Evolutionary conservation across 2,329 filamentous ascomycete species (phyloP).

Genomic region (Talaromyces marneffei): DNA sequence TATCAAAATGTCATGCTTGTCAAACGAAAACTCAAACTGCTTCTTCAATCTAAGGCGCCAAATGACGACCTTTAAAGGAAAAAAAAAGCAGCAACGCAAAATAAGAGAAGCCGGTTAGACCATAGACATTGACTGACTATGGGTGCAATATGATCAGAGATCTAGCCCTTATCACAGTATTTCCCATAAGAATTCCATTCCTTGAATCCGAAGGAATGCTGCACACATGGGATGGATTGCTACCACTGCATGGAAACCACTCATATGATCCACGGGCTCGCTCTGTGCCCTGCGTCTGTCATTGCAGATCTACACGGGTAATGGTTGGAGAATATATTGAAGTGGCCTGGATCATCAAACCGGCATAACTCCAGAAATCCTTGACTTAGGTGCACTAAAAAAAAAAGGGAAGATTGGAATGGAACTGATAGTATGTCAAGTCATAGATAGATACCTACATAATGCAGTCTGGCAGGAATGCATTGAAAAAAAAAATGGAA

Average conservation of each 20-base stretch:
- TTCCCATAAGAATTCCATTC: background rate
- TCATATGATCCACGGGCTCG: background rate
- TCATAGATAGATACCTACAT: background rate
- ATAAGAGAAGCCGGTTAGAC: background rate
- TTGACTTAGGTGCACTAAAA: background rate
- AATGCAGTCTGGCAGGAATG: conserved; percentile 5
- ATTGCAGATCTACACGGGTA: background rate
- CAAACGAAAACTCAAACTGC: background rate
- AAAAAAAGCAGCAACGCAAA: background rate
- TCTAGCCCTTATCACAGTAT: background rate
- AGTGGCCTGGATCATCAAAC: background rate
- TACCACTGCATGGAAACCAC: background rate
- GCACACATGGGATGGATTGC: background rate
- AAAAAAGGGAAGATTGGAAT: background rate
- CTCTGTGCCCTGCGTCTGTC: background rate
- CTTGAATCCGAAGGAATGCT: conserved; percentile 2
- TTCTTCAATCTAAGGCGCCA: background rate
- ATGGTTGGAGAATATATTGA: background rate
- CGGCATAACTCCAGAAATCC: background rate
- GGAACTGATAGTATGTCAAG: background rate
- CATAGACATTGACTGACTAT: background rate
- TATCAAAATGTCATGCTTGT: too few species aligned
- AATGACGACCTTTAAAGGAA: background rate
- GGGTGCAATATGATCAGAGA: too few species aligned
- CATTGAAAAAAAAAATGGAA: background rate